phyloP scores from a whole-genome alignment of 768 basidiomycete genomes.

The Termitomyces sp. region DNA sequence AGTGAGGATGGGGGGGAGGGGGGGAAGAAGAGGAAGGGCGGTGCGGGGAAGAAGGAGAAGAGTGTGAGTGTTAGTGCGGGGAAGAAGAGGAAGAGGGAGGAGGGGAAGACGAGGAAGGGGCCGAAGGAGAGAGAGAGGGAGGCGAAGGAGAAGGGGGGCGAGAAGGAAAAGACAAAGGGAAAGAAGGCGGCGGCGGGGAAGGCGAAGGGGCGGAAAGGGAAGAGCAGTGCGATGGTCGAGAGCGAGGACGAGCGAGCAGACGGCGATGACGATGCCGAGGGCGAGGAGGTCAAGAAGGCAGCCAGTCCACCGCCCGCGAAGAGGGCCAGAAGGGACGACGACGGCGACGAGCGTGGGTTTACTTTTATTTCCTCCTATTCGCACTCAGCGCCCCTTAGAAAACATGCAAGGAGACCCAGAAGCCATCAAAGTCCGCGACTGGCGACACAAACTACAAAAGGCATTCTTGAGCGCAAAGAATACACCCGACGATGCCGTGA shows the following conservation, averaged over 20 bases:
- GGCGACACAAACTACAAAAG: slow-evolving; percentile 80
- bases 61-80: slow-evolving; percentile 11
- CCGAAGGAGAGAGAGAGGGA: slow-evolving; percentile 4
- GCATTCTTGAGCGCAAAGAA: slow-evolving; percentile 43
- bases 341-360: slow-evolving; percentile 58
- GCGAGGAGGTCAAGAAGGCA: slow-evolving; percentile 47
- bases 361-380: not conserved
- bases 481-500: slow-evolving; percentile 15
- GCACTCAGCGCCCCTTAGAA: not conserved
- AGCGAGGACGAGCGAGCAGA: slow-evolving; percentile 61
- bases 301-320: slow-evolving; percentile 60
- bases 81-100: slow-evolving; percentile 58
- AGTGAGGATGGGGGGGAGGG: slow-evolving; percentile 46
- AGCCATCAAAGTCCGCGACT: slow-evolving; percentile 69
- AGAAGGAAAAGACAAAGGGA: not conserved
- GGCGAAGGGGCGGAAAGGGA: slow-evolving; percentile 35
- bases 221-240: slow-evolving; percentile 57
- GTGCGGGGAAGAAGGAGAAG: slow-evolving; percentile 49
- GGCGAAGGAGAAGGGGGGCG: not conserved
- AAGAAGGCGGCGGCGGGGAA: slow-evolving; percentile 39
- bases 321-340: slow-evolving; percentile 55
- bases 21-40: slow-evolving; percentile 36
- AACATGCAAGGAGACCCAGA: slow-evolving; percentile 51
- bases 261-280: slow-evolving; percentile 36
- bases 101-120: slow-evolving; percentile 25